Evolutionary conservation across 345 rosid species (phyloP), one percentile per base, ranked within the genome.

Genomic region (Populus simonii): DNA sequence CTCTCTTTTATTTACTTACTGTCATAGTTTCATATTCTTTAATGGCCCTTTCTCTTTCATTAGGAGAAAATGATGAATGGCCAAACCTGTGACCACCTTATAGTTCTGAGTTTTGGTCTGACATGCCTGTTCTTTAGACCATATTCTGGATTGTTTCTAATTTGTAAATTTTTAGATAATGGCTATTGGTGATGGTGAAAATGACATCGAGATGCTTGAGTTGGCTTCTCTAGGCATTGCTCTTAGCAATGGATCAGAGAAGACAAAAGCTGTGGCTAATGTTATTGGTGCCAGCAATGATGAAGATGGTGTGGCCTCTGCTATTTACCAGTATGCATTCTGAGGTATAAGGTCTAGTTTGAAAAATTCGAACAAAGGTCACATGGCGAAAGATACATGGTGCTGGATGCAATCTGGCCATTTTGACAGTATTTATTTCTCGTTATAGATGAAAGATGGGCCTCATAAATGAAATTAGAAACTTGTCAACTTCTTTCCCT

Each of bases 151-250:
- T 53, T 79, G 68, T 53, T 71, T 75, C 7, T 73, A 35, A 2
- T 79, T 18, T 70, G 29, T 39, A 61, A 55, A 17, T n/a, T 79
- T 78, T 78, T 88, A 94, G 99, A 84, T 94, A 77, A 90, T 96
- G 97, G 98, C 97, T 11, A 89, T 96, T 53, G 97, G 98, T 16
- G 99, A 91, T 74, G 99, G 98, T 22, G 99, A 96, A 82, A 94
- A 93, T 38, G 98, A 96, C 71, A 74, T 85, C 11, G 95, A 93
- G 88, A 93, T 93, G 98, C 97, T 93, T 43, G 89, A 93, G 85
- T 67, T 96, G 78, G 99, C 97, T 25, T 85, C 98, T 22, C 84
- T 88, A 6, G 99, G 97, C 59, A 72, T 93, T 51, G 98, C 92
- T 79, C 87, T 93, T 25, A 87, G 98, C 82, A 96, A 93, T 66